Percentiles rank a stretch among this genome's conserved stretches.
Evolutionary conservation across 2,329 filamentous ascomycete species (phyloP).

Genomic region (Nigrospora sphaerica): DNA sequence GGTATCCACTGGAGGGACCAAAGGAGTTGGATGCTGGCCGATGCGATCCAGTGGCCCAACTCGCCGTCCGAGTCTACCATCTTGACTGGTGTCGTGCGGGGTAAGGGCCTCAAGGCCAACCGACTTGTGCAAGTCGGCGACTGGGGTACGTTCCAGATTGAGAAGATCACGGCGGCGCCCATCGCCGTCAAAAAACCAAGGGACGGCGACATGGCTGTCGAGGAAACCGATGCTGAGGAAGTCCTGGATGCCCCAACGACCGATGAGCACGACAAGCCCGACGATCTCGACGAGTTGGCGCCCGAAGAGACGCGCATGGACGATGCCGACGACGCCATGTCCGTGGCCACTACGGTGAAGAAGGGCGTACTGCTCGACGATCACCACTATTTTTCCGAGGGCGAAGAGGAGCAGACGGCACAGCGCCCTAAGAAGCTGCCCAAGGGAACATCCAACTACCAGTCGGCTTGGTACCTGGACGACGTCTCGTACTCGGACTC

Average conservation of each 20-base stretch:
- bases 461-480: constrained; percentile 84
- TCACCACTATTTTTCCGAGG: constrained; percentile 96
- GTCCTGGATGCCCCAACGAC: constrained; percentile 65
- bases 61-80: constrained; percentile 56
- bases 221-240: constrained; percentile 46
- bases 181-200: constrained; percentile 48
- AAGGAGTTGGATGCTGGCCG: constrained; percentile 89
- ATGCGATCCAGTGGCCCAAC: constrained; percentile 68
- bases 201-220: constrained; percentile 61
- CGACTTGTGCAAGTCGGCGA: constrained; percentile 85
- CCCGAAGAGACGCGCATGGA: constrained; percentile 78
- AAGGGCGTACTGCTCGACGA: constrained; percentile 93
- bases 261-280: constrained; percentile 49
- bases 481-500: constrained; percentile 78
- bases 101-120: constrained; percentile 81
- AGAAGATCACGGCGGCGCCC: constrained; percentile 76
- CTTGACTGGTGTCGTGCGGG: constrained; percentile 79
- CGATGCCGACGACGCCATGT: constrained; percentile 35
- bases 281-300: constrained; percentile 76
- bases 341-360: constrained; percentile 45
- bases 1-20: constrained; percentile 94
- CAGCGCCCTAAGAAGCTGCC: constrained; percentile 64
- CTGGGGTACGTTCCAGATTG: constrained; percentile 89
- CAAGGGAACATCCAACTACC: constrained; percentile 87
- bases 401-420: constrained; percentile 54